Percentiles rank a stretch among this genome's conserved stretches.
Evolutionary conservation across 108 stramenopile genomes (phyloP).

Genomic region (Nitzschia sp.): DNA sequence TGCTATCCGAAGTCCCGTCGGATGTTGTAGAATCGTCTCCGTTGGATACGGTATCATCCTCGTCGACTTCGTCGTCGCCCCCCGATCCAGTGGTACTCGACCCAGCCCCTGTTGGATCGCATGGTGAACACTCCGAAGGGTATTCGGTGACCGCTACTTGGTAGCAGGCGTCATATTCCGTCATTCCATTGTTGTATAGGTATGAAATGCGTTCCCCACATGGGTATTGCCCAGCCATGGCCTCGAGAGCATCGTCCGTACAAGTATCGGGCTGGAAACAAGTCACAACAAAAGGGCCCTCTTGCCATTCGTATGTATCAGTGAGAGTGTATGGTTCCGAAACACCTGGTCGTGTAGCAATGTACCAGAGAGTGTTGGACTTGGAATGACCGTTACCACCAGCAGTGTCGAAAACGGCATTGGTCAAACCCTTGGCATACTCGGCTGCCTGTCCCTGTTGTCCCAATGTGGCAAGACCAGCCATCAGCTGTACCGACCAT

Average conservation of each 20-base stretch:
- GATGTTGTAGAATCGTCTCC: background rate
- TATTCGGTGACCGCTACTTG: conserved; percentile 53
- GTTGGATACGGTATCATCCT: background rate
- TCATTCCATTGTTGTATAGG: conserved; percentile 42
- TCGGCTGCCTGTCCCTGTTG: conserved; percentile 55
- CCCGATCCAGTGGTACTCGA: background rate
- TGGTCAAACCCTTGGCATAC: conserved; percentile 36
- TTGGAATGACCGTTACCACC: conserved; percentile 70
- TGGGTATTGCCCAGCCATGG: conserved; percentile 42
- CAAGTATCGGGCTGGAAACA: conserved; percentile 57
- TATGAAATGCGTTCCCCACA: conserved; percentile 60
- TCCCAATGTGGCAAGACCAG: conserved; percentile 69
- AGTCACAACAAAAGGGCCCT: background rate
- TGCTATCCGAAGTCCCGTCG: background rate
- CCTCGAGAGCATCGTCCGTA: conserved; percentile 40
- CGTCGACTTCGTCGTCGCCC: background rate
- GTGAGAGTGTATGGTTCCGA: background rate
- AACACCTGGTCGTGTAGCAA: conserved; percentile 54
- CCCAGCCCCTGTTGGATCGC: conserved; percentile 34
- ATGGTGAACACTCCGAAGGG: conserved; percentile 43
- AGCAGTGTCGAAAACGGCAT: conserved; percentile 48
- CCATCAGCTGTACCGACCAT: conserved; percentile 60
- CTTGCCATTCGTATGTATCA: conserved; percentile 7
- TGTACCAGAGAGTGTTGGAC: conserved; percentile 72
- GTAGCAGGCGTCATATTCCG: conserved; percentile 48